These are phyloP conservation scores for Claviceps citrina DNA, from an alignment of 2,329 filamentous ascomycete genomes.

Conservation along the genomic window DNA sequence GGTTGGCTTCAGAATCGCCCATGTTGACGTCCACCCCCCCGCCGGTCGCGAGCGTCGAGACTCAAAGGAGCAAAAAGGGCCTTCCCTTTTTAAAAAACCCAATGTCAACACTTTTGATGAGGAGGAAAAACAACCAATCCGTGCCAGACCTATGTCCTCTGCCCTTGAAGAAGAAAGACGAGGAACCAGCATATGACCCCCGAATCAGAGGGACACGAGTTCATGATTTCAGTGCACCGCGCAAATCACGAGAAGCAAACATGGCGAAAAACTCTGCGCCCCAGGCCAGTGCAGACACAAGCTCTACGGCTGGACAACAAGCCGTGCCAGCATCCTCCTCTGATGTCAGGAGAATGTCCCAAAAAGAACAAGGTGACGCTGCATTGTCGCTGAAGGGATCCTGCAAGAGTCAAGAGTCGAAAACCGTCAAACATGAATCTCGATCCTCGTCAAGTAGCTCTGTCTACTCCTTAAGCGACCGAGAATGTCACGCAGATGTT, in stretches of 20 bases:
- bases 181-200: slow-evolving; percentile 42
- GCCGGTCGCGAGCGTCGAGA: slow-evolving; percentile 19
- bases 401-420: neutral
- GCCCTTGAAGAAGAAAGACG: slow-evolving; percentile 22
- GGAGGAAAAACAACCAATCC: slow-evolving; percentile 38
- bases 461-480: neutral
- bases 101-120: slow-evolving; percentile 42
- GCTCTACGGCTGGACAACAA: neutral
- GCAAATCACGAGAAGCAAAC: slow-evolving; percentile 15
- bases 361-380: neutral
- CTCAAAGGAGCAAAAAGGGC: slow-evolving; percentile 34
- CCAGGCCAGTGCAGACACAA: neutral
- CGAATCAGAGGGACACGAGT: slow-evolving; percentile 48
- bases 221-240: slow-evolving; percentile 50
- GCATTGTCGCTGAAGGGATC: neutral
- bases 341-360: neutral
- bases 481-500: neutral
- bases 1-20: slow-evolving; percentile 24
- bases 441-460: neutral
- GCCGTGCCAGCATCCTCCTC: slow-evolving; percentile 10
- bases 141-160: slow-evolving; percentile 27
- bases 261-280: neutral
- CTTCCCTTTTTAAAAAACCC: slow-evolving; percentile 44
- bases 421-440: neutral
- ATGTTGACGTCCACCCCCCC: slow-evolving; percentile 11